Evolutionary conservation across 164 flowering plant genomes (phyloP).

Genomic region (Dillenia suffruticosa): DNA sequence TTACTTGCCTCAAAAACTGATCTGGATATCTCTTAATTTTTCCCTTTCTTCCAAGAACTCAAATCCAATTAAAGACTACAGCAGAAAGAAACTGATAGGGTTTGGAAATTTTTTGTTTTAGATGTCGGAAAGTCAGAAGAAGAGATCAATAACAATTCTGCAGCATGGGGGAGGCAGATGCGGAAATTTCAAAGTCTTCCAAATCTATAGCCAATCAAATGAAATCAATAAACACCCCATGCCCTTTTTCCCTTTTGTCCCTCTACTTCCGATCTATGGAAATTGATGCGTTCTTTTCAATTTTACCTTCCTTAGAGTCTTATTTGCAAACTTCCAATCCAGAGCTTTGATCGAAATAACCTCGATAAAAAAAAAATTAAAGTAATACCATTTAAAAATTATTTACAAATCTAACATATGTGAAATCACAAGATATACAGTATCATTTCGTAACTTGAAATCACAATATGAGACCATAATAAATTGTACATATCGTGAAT

Average conservation of each 20-base stretch:
- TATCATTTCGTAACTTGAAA: no score
- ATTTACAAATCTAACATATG: no score
- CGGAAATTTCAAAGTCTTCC: constrained; percentile 47
- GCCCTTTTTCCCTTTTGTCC: constrained; percentile 11
- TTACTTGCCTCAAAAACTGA: constrained; percentile 17
- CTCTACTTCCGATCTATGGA: constrained; percentile 29
- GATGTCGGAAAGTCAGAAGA: constrained; percentile 5
- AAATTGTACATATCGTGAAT: no score
- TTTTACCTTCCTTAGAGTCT: no score
- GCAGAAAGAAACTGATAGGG: constrained; percentile 2
- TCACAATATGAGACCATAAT: no score
- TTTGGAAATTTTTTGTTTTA: no score
- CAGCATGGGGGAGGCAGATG: constrained; percentile 21
- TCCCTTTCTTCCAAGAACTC: constrained; percentile 12
- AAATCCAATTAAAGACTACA: constrained; percentile 3
- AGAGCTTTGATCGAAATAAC: no score
- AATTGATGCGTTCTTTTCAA: constrained; percentile 14
- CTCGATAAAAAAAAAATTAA: no score
- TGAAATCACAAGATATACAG: no score
- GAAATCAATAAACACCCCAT: no score
- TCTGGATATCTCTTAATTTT: constrained; percentile 9
- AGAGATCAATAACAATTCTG: constrained; percentile 15
- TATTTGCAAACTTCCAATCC: no score
- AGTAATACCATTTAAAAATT: no score
- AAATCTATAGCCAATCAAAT: constrained; percentile 32